Percentiles rank a stretch among this genome's conserved stretches.
Conservation (phyloP, 2,329 filamentous ascomycete species). For the Claviceps spartinae region DNA sequence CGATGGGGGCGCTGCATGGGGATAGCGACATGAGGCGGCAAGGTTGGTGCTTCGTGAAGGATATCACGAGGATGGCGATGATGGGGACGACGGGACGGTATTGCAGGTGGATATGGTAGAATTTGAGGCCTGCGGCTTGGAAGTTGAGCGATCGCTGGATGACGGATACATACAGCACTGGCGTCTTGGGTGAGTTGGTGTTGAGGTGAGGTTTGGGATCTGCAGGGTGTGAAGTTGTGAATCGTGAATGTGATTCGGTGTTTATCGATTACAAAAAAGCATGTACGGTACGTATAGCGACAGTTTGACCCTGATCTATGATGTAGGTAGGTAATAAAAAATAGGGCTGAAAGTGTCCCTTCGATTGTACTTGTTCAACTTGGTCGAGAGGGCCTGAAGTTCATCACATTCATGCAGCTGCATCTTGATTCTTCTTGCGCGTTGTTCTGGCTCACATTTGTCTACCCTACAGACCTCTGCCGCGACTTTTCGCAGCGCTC, state of each 20-base stretch:
- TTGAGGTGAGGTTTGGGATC: constrained; percentile 43
- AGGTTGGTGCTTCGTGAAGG: constrained; percentile 28
- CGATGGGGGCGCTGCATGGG: constrained; percentile 27
- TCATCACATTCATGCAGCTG: too few relatives aligned
- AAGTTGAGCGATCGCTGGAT: constrained; percentile 39
- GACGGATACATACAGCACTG: constrained; percentile 42
- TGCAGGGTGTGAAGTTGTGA: constrained; percentile 23
- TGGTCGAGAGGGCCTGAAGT: too few relatives aligned
- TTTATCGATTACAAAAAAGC: too few relatives aligned
- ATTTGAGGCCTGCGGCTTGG: constrained; percentile 28
- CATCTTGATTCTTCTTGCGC: too few relatives aligned
- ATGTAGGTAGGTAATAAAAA: too few relatives aligned
- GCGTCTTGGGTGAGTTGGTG: constrained; percentile 37
- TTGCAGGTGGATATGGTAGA: constrained; percentile 32
- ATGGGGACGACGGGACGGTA: constrained; percentile 15
- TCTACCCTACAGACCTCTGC: too few relatives aligned
- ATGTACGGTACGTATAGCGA: too few relatives aligned
- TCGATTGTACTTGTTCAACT: too few relatives aligned
- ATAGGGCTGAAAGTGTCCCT: too few relatives aligned
- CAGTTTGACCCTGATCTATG: too few relatives aligned
- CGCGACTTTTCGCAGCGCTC: too few relatives aligned
- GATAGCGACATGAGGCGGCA: constrained; percentile 41
- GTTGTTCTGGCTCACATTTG: too few relatives aligned
- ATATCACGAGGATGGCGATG: constrained; percentile 26
- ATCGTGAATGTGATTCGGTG: constrained; percentile 25